Evolutionary conservation across 2,329 filamentous ascomycete genomes (phyloP).

Genomic region (Calonectria naviculata): DNA sequence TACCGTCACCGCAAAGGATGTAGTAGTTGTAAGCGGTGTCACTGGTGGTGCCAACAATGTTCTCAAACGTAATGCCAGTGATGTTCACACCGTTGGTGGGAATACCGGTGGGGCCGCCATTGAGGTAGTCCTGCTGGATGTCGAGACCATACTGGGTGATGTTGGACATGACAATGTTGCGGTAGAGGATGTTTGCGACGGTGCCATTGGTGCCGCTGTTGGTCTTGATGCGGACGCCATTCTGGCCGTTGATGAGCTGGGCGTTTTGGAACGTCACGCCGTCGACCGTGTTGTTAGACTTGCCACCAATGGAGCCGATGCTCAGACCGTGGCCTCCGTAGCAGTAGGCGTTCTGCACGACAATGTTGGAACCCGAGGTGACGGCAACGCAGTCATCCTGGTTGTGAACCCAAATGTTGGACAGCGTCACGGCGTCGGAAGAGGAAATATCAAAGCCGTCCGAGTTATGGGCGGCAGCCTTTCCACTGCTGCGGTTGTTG

Average conservation of each 20-base stretch:
- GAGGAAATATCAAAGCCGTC: slow-evolving; percentile 67
- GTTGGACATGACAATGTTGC: slow-evolving; percentile 51
- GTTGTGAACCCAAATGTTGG: slow-evolving; percentile 63
- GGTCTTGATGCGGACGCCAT: slow-evolving; percentile 61
- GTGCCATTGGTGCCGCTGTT: slow-evolving; percentile 55
- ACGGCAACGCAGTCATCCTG: slow-evolving; percentile 69
- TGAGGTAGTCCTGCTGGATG: slow-evolving; percentile 55
- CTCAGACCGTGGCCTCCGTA: slow-evolving; percentile 53
- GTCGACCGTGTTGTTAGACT: slow-evolving; percentile 62
- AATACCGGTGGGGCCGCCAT: slow-evolving; percentile 53
- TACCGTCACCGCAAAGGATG: slow-evolving; percentile 58
- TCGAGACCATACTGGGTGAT: slow-evolving; percentile 50
- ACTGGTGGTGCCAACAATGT: slow-evolving; percentile 47
- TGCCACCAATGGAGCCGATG: slow-evolving; percentile 55
- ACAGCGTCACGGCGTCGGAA: slow-evolving; percentile 59
- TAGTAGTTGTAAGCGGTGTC: slow-evolving; percentile 54
- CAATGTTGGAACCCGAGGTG: slow-evolving; percentile 60
- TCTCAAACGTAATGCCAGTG: slow-evolving; percentile 54
- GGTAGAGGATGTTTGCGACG: slow-evolving; percentile 53
- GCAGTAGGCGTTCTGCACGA: slow-evolving; percentile 53
- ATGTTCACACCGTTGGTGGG: slow-evolving; percentile 59
- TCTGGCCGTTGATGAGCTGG: slow-evolving; percentile 60
- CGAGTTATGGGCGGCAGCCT: slow-evolving; percentile 56
- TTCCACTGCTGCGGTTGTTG: slow-evolving; percentile 24
- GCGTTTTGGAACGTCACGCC: slow-evolving; percentile 59